Evolutionary conservation across 2,329 filamentous ascomycete genomes (phyloP).

Genomic region (Fusarium nanum): DNA sequence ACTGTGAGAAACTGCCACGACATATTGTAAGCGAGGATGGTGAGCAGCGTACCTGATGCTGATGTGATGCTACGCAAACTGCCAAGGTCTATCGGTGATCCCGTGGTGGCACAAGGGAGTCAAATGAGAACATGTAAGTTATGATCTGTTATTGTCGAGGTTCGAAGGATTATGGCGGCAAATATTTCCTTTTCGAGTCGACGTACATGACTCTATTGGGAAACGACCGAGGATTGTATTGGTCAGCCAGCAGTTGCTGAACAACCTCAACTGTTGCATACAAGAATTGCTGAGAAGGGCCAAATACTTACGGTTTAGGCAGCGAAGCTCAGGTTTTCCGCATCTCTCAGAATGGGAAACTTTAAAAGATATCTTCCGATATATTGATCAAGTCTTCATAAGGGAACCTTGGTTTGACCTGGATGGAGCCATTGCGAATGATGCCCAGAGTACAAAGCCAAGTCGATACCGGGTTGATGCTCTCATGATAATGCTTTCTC

Average conservation of each 20-base stretch:
- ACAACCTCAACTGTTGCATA: not conserved
- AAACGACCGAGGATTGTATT: not conserved
- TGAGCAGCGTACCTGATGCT: constrained; percentile 10
- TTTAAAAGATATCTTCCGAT: not conserved
- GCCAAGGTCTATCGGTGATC: constrained; percentile 4
- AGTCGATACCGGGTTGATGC: not conserved
- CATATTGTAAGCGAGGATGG: constrained; percentile 28
- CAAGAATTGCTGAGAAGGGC: not conserved
- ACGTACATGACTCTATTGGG: not conserved
- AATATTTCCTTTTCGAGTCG: not conserved
- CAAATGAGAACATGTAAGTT: not conserved
- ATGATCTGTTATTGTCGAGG: not conserved
- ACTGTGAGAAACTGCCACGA: not conserved
- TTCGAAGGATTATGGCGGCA: not conserved
- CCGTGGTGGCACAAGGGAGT: constrained; percentile 4
- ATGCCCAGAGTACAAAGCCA: not conserved
- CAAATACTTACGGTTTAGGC: not conserved
- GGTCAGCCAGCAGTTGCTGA: not conserved
- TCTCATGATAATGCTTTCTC: not conserved
- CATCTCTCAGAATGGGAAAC: not conserved
- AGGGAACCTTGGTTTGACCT: not conserved
- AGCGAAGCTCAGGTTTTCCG: not conserved
- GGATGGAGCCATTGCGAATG: not conserved
- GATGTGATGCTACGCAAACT: constrained; percentile 27
- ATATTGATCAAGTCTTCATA: not conserved